Evolutionary conservation across 1,139 yeast genomes (phyloP).

Genomic region (Saccharomyces hybrid): DNA sequence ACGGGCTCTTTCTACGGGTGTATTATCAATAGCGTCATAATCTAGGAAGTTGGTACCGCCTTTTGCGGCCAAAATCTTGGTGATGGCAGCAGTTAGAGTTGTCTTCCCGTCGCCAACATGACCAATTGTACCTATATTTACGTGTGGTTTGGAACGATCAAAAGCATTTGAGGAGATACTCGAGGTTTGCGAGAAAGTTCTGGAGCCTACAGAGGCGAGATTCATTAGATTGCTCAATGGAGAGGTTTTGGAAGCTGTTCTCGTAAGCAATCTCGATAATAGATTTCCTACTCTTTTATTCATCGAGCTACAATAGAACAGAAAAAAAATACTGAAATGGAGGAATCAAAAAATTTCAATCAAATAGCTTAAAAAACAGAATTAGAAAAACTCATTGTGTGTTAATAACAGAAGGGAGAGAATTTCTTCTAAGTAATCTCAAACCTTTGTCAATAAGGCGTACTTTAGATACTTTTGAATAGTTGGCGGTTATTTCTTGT

Average conservation of each 20-base stretch:
- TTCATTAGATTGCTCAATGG: neutral
- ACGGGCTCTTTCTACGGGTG: constrained; percentile 99
- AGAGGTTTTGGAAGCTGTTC: neutral
- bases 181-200: constrained; percentile 8
- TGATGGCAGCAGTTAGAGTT: constrained; percentile 95
- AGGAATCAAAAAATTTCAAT: too few relatives aligned
- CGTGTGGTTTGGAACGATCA: constrained; percentile 90
- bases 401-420: too few relatives aligned
- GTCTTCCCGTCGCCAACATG: constrained; percentile 99
- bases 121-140: constrained; percentile 90
- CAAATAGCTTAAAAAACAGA: too few relatives aligned
- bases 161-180: constrained; percentile 51
- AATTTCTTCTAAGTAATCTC: too few relatives aligned
- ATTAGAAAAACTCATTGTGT: too few relatives aligned
- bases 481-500: too few relatives aligned
- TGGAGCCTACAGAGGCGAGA: constrained; percentile 1
- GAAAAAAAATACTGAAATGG: neutral
- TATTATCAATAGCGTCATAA: constrained; percentile 89
- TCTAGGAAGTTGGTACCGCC: constrained; percentile 95
- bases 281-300: neutral
- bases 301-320: neutral
- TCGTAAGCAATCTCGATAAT: neutral
- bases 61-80: constrained; percentile 78
- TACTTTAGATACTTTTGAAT: too few relatives aligned
- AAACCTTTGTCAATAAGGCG: too few relatives aligned